These are phyloP conservation scores for Talaromyces trachyspermus DNA, from an alignment of 495 filamentous ascomycete species.

Conservation along the genomic window DNA sequence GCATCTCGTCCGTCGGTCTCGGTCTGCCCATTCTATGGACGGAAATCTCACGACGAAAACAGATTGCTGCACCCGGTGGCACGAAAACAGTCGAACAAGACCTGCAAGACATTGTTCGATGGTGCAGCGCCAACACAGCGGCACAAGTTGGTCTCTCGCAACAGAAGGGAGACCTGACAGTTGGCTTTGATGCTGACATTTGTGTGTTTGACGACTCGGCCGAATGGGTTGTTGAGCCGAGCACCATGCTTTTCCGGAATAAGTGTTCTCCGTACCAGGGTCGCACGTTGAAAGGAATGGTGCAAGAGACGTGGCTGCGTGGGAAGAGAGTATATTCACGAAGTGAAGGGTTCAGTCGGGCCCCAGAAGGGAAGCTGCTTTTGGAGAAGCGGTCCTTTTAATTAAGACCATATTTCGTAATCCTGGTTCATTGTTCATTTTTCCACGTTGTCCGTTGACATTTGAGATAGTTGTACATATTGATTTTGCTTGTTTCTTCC, in stretches of 20 bases:
- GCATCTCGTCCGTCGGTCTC: constrained; percentile 87
- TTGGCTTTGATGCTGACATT: constrained; percentile 87
- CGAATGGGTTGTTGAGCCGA: constrained; percentile 60
- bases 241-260: constrained; percentile 87
- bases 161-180: constrained; percentile 72
- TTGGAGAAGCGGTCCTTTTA: constrained; percentile 47
- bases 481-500: not conserved
- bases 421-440: constrained; percentile 10
- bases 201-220: constrained; percentile 84
- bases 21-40: constrained; percentile 91
- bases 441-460: constrained; percentile 9
- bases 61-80: constrained; percentile 31
- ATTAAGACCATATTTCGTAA: constrained; percentile 17
- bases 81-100: constrained; percentile 26
- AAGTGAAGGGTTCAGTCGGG: constrained; percentile 54
- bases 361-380: constrained; percentile 52
- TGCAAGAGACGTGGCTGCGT: constrained; percentile 84
- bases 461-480: not conserved
- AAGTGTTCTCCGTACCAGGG: constrained; percentile 93
- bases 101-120: constrained; percentile 69
- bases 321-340: constrained; percentile 67
- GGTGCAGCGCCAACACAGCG: constrained; percentile 84
- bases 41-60: constrained; percentile 52
- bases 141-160: constrained; percentile 82
- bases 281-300: constrained; percentile 67